Evolutionary conservation across 1,284 basidiomycete species (phyloP), one percentile per base, ranked within the genome.

Genomic region (Ganoderma lingzhi): DNA sequence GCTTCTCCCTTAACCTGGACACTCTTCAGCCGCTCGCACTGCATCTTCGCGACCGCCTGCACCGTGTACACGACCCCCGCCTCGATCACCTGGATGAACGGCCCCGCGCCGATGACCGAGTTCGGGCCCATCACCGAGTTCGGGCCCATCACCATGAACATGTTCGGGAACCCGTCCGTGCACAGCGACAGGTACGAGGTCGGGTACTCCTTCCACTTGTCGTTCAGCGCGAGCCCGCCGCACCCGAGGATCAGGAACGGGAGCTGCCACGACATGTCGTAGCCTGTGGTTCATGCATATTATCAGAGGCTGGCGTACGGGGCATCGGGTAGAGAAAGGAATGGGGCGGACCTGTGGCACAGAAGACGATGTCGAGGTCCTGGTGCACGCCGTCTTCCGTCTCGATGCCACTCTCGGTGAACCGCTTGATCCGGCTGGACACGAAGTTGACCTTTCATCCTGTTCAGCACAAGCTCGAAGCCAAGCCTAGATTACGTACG

Each of bases 131-230:
- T 80, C 17, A 75, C 80, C 19, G 86, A 82, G 74, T 89, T 90
- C 1, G 89, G 89, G 0, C 90, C 89, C 14, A 87, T 78, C 30
- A 82, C 75, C 69, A 84, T 82, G 80, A 89, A 89, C 82, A 84
- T 84, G 76, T 90, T 91, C 32, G 90, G 90, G 76, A 91, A 90
- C 3, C 85, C 87, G 65, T 89, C 87, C 17, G 85, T 83, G 42
- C 85, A 84, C 41, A 90, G 74, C 3, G 84, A 81, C 9, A 91
- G 80, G 76, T 91, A 91, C 15, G 87, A 85, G 15, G 78, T 74
- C 1, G 90, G 88, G 74, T 89, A 83, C 3, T 87, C 87, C 10
- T 78, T 79, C 77, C 86, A 87, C 66, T 84, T 84, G 5, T 87
- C 82, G 62, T 84, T 82, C 3, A 91, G 79, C 41, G 83, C 80